Conservation (phyloP, 208 protist genomes). For the Blechomonas ayalai region DNA sequence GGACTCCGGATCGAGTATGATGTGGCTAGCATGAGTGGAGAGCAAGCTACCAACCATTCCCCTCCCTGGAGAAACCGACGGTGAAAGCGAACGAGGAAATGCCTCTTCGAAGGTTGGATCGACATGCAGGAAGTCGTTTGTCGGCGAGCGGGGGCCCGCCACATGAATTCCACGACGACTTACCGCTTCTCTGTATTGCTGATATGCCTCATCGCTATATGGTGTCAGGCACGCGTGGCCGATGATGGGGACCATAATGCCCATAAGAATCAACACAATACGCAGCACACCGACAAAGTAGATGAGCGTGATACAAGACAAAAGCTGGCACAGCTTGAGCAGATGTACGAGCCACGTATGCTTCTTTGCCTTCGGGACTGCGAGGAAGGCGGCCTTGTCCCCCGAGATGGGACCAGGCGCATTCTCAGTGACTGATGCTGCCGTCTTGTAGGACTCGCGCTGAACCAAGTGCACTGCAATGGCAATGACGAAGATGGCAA, state of each 20-base stretch:
- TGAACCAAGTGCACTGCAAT: conserved; percentile 7
- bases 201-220: conserved; percentile 26
- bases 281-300: conserved; percentile 11
- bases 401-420: not conserved
- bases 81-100: no score
- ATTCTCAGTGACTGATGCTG: not conserved
- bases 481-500: conserved; percentile 5
- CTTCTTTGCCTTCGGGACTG: not conserved
- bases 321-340: conserved; percentile 6
- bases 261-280: conserved; percentile 6
- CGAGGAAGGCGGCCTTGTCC: not conserved
- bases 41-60: no score
- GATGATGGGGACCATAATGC: conserved; percentile 7
- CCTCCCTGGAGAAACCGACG: no score
- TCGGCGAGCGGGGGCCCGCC: conserved; percentile 14
- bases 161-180: conserved; percentile 3
- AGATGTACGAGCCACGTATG: not conserved
- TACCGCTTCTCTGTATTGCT: conserved; percentile 10
- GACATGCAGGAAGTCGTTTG: conserved; percentile 4
- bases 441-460: not conserved
- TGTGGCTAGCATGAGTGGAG: no score
- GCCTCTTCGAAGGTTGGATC: conserved; percentile 12
- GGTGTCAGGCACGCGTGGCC: conserved; percentile 26
- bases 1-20: no score
- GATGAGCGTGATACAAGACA: conserved; percentile 9